Conservation (phyloP, 2,329 filamentous ascomycete species). For the Purpureocillium lavendulum region DNA sequence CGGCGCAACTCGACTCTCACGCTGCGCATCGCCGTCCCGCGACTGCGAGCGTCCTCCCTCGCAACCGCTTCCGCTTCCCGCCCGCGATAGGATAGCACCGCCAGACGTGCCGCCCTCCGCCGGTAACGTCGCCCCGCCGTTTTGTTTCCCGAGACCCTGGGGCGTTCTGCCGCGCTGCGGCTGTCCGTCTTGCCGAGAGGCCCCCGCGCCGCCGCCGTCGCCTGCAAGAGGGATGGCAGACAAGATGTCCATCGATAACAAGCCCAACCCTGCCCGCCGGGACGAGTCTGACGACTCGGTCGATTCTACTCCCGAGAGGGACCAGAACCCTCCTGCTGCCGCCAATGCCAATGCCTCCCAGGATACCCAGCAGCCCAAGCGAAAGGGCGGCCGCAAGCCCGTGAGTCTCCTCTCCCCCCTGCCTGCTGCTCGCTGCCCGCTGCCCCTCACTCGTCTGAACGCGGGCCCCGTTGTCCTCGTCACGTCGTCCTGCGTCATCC, state of each 20-base stretch:
- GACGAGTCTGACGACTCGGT: constrained; percentile 55
- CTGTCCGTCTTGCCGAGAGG: constrained; percentile 19
- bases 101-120: constrained; percentile 16
- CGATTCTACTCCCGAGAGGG: constrained; percentile 52
- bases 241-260: constrained; percentile 55
- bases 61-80: too few species aligned
- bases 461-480: too few species aligned
- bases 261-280: constrained; percentile 30
- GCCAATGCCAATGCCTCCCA: constrained; percentile 28
- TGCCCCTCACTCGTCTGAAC: neutral
- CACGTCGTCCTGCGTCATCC: too few species aligned
- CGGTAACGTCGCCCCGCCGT: constrained; percentile 24
- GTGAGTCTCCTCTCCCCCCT: constrained; percentile 41
- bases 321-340: constrained; percentile 28
- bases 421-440: neutral
- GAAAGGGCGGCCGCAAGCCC: constrained; percentile 95
- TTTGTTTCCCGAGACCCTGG: constrained; percentile 21
- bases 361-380: constrained; percentile 67
- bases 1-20: constrained; percentile 4
- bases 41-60: too few species aligned
- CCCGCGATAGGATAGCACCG: neutral
- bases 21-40: neutral
- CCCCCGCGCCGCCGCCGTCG: constrained; percentile 24
- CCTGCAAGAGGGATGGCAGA: constrained; percentile 47
- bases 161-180: constrained; percentile 27